Base-by-base conservation (phyloP, 495 filamentous ascomycete genomes). In the Usnea hakonensis region DNA sequence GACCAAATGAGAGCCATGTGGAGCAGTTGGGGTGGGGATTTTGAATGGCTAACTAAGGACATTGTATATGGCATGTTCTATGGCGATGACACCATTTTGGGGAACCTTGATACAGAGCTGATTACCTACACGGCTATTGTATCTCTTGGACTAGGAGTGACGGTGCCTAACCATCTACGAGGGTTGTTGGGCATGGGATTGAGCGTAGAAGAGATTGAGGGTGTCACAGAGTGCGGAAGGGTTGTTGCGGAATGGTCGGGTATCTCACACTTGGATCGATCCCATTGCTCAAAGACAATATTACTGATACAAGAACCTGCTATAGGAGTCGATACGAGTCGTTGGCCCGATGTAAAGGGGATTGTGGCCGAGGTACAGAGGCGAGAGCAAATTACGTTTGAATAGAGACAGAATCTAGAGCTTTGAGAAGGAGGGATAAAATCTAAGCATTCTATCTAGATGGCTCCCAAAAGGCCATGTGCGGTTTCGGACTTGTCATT, bases 21-120 rank as follows among this genome's bases (percentile, higher is more conserved):
- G 19, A 44, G 28, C 6, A 17, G 17, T 23, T 43, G 56, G 37
- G 56, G 56, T 37, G 36, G 36, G 14, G 56, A 40, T 8, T 40
- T 58, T 11, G 56, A 58, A 21, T 43, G 56, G 33, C 36, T 58
- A 17, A 58, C 36, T 4, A 38, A 58, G n/a, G 35, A 58, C 28
- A 36, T 58, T 36, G 56, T 43, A n/a, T 58, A 40, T 10, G n/a
- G 56, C 35, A 36, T 43, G 17, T 58, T 40, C n/a, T 40, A 43
- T 30, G 56, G 3, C 7, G 56, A 58, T 36, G 35, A 32, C 8
- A 5, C 23, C 4, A 11, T 52, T 4, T 52, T 52, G 13, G 48
- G 21, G 3, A 58, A 19, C 16, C 14, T 26, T 10, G 41, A 30
- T 10, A 23, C 56, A 11, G 56, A 44, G 36, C 46, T 61, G 43